phyloP scores from a whole-genome alignment of 129 eudicot genomes.

The Arctium minus region DNA sequence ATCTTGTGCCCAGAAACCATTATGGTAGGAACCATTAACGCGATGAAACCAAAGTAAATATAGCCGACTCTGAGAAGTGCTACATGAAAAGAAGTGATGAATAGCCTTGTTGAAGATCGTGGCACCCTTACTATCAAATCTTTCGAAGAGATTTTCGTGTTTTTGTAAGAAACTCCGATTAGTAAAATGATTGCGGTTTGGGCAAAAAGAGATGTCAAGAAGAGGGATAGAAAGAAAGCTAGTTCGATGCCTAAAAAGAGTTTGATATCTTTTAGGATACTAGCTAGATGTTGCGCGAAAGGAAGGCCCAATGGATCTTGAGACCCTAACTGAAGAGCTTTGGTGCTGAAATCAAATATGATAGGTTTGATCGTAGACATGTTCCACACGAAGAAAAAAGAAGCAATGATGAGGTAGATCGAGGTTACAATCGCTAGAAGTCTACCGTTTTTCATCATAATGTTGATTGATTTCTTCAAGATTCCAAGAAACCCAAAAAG shows the following conservation, averaged over 20 bases:
- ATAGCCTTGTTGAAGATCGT: neutral
- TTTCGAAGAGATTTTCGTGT: neutral
- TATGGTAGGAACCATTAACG: neutral
- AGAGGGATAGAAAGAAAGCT: conserved; percentile 4
- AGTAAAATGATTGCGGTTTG: conserved; percentile 14
- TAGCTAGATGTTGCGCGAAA: neutral
- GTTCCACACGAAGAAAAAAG: neutral
- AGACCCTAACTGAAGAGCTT: neutral
- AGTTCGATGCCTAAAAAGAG: neutral
- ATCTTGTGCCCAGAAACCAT: neutral
- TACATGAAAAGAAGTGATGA: conserved; percentile 18
- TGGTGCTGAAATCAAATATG: neutral
- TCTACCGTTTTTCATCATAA: conserved; percentile 11
- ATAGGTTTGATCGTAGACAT: conserved; percentile 10
- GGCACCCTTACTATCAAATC: neutral
- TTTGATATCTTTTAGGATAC: neutral
- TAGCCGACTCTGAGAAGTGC: conserved; percentile 5
- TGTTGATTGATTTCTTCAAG: conserved; percentile 11
- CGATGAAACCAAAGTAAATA: neutral
- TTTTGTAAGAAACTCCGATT: neutral
- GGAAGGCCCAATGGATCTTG: conserved; percentile 8
- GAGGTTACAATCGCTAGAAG: conserved; percentile 8
- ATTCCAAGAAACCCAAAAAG: neutral
- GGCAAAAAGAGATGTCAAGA: conserved; percentile 4
- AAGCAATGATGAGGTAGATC: neutral